Conservation (phyloP, 352 stramenopile species). For the Phytopythium montanum region DNA sequence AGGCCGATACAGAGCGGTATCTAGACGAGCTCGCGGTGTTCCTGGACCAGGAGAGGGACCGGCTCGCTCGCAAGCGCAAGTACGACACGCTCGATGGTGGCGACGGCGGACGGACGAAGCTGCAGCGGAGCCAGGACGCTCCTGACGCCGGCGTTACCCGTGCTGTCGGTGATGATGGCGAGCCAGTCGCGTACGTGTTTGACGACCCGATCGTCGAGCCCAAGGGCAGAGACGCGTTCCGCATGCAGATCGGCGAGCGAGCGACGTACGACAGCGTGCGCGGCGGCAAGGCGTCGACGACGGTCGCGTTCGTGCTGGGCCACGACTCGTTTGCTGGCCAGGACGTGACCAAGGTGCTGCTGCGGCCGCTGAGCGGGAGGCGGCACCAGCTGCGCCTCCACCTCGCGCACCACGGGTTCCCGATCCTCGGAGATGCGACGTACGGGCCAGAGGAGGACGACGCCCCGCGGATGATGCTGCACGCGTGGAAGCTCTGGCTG, state of each 20-base stretch:
- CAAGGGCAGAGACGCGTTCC: slow-evolving; percentile 43
- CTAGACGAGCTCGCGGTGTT: slow-evolving; percentile 48
- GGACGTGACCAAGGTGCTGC: slow-evolving; percentile 77
- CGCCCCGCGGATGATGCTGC: slow-evolving; percentile 81
- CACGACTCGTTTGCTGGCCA: slow-evolving; percentile 48
- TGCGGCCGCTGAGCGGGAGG: slow-evolving; percentile 74
- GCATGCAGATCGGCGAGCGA: slow-evolving; percentile 62
- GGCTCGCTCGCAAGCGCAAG: slow-evolving; percentile 40
- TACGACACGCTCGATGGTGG: slow-evolving; percentile 37
- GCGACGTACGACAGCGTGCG: slow-evolving; percentile 4
- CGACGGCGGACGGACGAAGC: slow-evolving; percentile 10
- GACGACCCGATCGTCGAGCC: slow-evolving; percentile 71
- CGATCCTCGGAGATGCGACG: slow-evolving; percentile 74
- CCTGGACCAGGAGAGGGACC: slow-evolving; percentile 40
- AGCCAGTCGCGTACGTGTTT: slow-evolving; percentile 76
- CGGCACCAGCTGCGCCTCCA: slow-evolving; percentile 86
- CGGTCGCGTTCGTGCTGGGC: slow-evolving; percentile 73
- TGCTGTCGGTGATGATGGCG: slow-evolving; percentile 8
- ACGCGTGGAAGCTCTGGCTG: slow-evolving; percentile 81
- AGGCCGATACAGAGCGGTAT: slow-evolving; percentile 51
- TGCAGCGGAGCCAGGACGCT: background rate
- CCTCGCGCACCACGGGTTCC: slow-evolving; percentile 64
- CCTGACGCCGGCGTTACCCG: background rate
- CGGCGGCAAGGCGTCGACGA: slow-evolving; percentile 55
- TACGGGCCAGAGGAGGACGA: slow-evolving; percentile 59